Evolutionary conservation across 164 flowering plant genomes (phyloP).

Genomic region (Platanus orientalis): DNA sequence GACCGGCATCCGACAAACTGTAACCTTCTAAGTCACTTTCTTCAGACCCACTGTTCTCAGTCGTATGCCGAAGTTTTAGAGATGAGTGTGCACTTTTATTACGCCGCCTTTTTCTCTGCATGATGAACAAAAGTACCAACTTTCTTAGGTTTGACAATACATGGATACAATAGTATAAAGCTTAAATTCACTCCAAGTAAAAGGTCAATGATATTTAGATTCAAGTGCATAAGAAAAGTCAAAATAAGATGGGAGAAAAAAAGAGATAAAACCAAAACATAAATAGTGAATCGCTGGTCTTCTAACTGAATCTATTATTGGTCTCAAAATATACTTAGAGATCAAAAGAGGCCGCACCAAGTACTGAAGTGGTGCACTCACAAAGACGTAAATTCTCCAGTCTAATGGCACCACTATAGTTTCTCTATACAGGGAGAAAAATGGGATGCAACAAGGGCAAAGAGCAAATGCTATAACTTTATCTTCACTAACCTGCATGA

Average conservation of each 20-base stretch:
- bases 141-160: slow-evolving; percentile 1
- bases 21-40: slow-evolving; percentile 30
- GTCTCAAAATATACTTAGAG: background rate
- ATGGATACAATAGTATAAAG: background rate
- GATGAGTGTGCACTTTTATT: slow-evolving; percentile 24
- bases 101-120: slow-evolving; percentile 47
- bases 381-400: no score
- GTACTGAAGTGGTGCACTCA: no score
- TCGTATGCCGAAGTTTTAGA: slow-evolving; percentile 17
- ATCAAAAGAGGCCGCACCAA: no score
- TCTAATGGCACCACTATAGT: no score
- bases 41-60: slow-evolving; percentile 30
- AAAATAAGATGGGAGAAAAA: no score
- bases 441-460: no score
- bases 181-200: background rate
- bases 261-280: background rate
- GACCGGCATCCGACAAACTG: slow-evolving; percentile 68
- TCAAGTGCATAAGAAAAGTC: slow-evolving; percentile 2
- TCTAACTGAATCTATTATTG: background rate
- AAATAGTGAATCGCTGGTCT: background rate
- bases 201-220: background rate
- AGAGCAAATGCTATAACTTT: no score
- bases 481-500: no score
- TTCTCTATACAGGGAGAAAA: no score
- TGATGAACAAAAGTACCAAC: background rate